Evolutionary conservation across 1,139 yeast species (phyloP).

Genomic region (Pichia sp.): DNA sequence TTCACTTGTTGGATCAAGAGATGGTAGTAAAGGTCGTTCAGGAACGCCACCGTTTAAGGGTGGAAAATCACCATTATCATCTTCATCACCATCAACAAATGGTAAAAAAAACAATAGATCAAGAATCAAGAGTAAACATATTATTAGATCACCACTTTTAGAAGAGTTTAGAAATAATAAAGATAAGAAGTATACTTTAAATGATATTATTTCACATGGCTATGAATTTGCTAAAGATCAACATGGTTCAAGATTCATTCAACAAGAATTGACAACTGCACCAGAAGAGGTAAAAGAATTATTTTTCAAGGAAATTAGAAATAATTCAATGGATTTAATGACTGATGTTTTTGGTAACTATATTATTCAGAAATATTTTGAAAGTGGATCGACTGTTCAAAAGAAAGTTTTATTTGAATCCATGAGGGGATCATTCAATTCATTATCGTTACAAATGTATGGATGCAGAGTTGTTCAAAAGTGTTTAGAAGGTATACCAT

Average conservation of each 20-base stretch:
- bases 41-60: conserved; percentile 9
- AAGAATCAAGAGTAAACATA: conserved; percentile 31
- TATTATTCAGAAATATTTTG: conserved; percentile 92
- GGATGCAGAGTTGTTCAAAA: conserved; percentile 97
- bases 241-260: conserved; percentile 94
- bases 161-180: conserved; percentile 80
- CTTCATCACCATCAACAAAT: background rate
- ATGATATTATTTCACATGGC: conserved; percentile 80
- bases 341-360: conserved; percentile 98
- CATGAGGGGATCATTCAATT: conserved; percentile 72
- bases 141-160: conserved; percentile 69
- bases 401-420: conserved; percentile 61
- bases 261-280: conserved; percentile 71
- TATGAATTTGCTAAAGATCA: conserved; percentile 93
- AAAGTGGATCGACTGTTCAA: conserved; percentile 69
- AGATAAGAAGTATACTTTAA: conserved; percentile 55
- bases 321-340: conserved; percentile 71
- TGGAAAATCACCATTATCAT: conserved; percentile 6
- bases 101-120: conserved; percentile 1
- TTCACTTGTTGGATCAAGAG: conserved; percentile 8
- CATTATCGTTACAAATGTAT: conserved; percentile 85
- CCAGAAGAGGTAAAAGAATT: conserved; percentile 64
- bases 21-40: conserved; percentile 3
- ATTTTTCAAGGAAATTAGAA: conserved; percentile 77
- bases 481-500: conserved; percentile 70